Evolutionary conservation across 441 rosid species (phyloP).

Genomic region (Gossypium laxum): DNA sequence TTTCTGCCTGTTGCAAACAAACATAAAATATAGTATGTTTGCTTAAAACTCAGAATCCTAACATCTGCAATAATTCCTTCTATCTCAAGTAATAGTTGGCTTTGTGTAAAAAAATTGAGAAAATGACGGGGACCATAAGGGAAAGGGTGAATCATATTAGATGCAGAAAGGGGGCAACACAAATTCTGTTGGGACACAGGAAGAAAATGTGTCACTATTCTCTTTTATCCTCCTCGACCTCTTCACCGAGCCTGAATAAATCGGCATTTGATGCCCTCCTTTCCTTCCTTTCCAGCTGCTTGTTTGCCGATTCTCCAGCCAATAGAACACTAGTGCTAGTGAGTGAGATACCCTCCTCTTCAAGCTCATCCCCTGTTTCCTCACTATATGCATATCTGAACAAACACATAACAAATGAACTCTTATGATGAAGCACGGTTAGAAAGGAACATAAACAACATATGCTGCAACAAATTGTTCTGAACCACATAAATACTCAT

Average conservation of each 20-base stretch:
- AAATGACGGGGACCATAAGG: background rate
- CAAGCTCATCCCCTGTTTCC: constrained; percentile 29
- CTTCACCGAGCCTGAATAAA: constrained; percentile 26
- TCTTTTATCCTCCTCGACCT: constrained; percentile 28
- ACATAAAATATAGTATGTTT: too few relatives aligned
- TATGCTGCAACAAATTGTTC: background rate
- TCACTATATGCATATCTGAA: constrained; percentile 29
- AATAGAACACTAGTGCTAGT: constrained; percentile 19
- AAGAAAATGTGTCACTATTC: constrained; percentile 13
- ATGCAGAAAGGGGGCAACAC: constrained; percentile 1
- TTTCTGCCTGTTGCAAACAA: background rate
- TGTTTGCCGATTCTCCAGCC: constrained; percentile 19
- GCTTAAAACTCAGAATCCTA: too few relatives aligned
- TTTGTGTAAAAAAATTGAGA: background rate
- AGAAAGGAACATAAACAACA: background rate
- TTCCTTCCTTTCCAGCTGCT: constrained; percentile 30
- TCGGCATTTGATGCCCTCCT: constrained; percentile 19
- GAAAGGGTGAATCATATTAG: background rate
- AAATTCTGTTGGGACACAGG: background rate
- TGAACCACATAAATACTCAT: too few relatives aligned
- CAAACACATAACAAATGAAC: background rate
- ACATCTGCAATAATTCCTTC: too few relatives aligned
- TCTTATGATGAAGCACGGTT: background rate
- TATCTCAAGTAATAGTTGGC: background rate
- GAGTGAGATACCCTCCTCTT: constrained; percentile 26